Conservation (phyloP, 345 rosid genomes). For the Isatis tinctoria region DNA sequence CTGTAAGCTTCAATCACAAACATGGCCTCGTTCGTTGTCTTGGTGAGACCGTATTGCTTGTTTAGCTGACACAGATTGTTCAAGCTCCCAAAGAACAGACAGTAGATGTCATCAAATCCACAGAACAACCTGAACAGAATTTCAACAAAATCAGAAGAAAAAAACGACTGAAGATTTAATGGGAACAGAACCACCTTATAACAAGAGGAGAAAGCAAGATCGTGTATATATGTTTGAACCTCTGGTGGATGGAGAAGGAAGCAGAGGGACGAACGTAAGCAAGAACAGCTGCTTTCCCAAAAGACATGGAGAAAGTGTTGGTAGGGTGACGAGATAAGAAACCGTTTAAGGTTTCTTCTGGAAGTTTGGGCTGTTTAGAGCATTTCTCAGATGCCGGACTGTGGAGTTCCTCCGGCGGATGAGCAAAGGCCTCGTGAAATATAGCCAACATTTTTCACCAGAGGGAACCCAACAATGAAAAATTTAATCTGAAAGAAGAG, state of each 20-base stretch:
- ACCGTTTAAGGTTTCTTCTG: conserved; percentile 55
- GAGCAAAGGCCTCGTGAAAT: conserved; percentile 65
- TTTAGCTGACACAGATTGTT: conserved; percentile 62
- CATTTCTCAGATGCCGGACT: conserved; percentile 69
- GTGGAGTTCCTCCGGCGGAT: conserved; percentile 95
- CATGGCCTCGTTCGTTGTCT: conserved; percentile 74
- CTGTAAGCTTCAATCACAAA: conserved; percentile 80
- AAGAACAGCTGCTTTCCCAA: conserved; percentile 64
- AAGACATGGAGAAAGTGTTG: conserved; percentile 66
- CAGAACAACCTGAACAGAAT: conserved; percentile 44
- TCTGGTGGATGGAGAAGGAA: conserved; percentile 38
- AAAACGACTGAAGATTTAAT: not conserved
- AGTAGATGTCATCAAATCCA: conserved; percentile 75
- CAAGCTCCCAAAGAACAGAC: conserved; percentile 77
- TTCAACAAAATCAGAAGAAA: not conserved
- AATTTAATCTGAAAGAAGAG: not conserved
- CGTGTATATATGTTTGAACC: conserved; percentile 34
- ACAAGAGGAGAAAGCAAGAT: not conserved
- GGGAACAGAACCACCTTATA: not conserved
- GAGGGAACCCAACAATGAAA: not conserved
- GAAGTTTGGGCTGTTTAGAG: conserved; percentile 55
- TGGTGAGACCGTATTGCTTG: conserved; percentile 75
- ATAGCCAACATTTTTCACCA: conserved; percentile 53
- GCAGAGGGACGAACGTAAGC: conserved; percentile 53
- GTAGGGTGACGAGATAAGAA: conserved; percentile 53